Evolutionary conservation across 345 rosid genomes (phyloP).

Genomic region (Passiflora organensis): DNA sequence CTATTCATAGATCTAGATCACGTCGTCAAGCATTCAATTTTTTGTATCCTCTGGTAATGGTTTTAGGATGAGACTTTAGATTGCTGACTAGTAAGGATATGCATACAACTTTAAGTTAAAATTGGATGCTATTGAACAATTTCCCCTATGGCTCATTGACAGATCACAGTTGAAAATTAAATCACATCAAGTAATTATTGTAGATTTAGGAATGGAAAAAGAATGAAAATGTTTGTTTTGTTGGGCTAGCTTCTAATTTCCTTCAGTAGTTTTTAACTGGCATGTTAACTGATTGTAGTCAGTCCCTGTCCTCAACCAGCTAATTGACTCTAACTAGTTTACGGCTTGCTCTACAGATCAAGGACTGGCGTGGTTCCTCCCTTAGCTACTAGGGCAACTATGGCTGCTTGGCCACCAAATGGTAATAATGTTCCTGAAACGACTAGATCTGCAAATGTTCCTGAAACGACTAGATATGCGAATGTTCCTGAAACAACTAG

Average conservation of each 20-base stretch:
- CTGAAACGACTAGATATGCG: neutral
- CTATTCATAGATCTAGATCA: neutral
- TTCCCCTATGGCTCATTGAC: neutral
- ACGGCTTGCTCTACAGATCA: constrained; percentile 41
- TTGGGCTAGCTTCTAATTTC: neutral
- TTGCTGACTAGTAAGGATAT: neutral
- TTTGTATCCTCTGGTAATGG: neutral
- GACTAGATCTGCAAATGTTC: constrained; percentile 1
- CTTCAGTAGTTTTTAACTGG: neutral
- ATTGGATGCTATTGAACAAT: neutral
- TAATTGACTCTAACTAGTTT: neutral
- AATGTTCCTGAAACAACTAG: constrained; percentile 18
- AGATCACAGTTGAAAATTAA: neutral
- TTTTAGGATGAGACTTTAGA: constrained; percentile 1
- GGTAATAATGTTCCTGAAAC: constrained; percentile 26
- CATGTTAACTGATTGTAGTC: constrained; percentile 3
- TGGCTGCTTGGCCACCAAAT: constrained; percentile 68
- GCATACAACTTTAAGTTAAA: too few relatives aligned
- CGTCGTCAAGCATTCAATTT: neutral
- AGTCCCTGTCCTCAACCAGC: neutral
- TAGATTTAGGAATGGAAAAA: too few relatives aligned
- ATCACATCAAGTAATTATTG: neutral
- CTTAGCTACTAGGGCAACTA: constrained; percentile 74
- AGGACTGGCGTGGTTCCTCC: constrained; percentile 54
- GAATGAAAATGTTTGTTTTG: neutral